phyloP scores from a whole-genome alignment of 2,329 filamentous ascomycete species.

The Cordyceps javanica region DNA sequence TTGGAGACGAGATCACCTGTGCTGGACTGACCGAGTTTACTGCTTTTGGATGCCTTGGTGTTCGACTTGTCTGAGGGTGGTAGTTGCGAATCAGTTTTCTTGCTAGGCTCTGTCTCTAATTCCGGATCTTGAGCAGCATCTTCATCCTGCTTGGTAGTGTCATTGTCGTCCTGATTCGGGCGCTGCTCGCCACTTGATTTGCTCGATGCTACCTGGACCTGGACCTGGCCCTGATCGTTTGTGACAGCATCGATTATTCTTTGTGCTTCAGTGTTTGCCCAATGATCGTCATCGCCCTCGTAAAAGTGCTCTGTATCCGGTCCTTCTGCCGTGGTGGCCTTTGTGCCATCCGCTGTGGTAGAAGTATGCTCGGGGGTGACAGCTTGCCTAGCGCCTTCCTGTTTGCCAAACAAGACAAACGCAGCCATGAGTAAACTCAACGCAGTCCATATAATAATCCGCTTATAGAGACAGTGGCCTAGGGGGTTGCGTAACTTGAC shows the following conservation, averaged over 20 bases:
- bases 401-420: conserved; percentile 33
- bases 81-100: background rate
- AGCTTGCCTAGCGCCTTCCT: conserved; percentile 18
- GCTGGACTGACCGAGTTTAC: background rate
- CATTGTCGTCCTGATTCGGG: background rate
- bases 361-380: background rate
- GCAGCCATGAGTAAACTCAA: conserved; percentile 35
- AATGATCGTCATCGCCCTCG: background rate
- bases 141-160: background rate
- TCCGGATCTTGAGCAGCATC: too few species aligned
- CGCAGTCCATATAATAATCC: conserved; percentile 46
- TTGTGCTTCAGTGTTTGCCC: background rate
- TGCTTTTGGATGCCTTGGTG: background rate
- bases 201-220: background rate
- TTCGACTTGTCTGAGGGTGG: background rate
- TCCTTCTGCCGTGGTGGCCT: background rate
- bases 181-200: background rate
- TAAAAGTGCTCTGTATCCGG: background rate
- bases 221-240: background rate
- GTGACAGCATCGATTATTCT: background rate
- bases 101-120: background rate
- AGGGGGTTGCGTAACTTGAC: conserved; percentile 40
- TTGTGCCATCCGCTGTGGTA: background rate
- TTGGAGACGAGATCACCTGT: background rate
- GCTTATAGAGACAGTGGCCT: conserved; percentile 46